Evolutionary conservation across 2,329 filamentous ascomycete genomes (phyloP), one percentile per base, ranked within the genome.

Genomic region (Sarocladium kiliense): DNA sequence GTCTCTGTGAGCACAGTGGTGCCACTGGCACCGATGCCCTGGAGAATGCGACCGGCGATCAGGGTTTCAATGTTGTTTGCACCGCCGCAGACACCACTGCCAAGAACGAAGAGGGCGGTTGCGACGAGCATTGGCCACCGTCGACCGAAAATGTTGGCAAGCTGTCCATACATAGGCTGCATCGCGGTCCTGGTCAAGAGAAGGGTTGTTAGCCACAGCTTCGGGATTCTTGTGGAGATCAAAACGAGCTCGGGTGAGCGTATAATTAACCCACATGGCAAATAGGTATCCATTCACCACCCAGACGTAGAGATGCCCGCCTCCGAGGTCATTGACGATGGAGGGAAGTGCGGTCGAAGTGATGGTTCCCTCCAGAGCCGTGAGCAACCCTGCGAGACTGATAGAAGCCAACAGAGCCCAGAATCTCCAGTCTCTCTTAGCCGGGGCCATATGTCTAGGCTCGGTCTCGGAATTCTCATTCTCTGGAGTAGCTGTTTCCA

Each of bases 61-160:
- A 58, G 39, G 25, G 34, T 47, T 6, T 41, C 25, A n/a, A 54
- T 44, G 32, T 54, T 53, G 18, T 10, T 58, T 18, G 51, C 32
- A 11, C 49, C 57, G 36, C 58, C 59, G 49, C 60, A 60, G 19
- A 62, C 51, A 25, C 57, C 55, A 18, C 64, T 66, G 2, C 65
- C 64, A 3, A 65, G 55, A 2, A 58, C 54, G 19, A 67, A 66
- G 1, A 60, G 23, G 54, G 49, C 58, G n/a, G 57, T 56, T 3
- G 62, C 54, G 3, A 58, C 21, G 0, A 80, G 62, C 3, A 68
- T 66, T 2, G 70, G 61, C 54, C 65, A 71, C 21, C 75, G 69
- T 2, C 80, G 70, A 14, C 81, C 79, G 54, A 76, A 81, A 19
- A 81, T 69, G 58, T 80, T 71, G 26, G 74, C 68, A 0, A 76